phyloP scores from a whole-genome alignment of 345 rosid genomes.

The Citrus hindsii region DNA sequence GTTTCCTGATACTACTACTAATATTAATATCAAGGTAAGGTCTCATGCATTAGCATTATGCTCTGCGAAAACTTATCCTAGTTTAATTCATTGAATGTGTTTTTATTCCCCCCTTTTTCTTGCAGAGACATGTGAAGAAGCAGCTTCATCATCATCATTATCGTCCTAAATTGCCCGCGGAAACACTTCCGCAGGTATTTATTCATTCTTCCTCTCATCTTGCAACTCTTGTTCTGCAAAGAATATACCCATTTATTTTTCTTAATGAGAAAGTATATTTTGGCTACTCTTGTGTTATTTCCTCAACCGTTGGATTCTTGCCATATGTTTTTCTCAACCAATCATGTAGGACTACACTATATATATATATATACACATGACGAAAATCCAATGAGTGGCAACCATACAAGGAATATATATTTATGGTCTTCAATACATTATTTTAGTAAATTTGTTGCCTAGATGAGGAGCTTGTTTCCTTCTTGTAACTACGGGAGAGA shows the following conservation, averaged over 20 bases:
- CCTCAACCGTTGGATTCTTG: too few species aligned
- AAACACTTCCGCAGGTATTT: constrained; percentile 20
- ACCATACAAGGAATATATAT: too few species aligned
- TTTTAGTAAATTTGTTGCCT: neutral
- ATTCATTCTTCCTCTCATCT: neutral
- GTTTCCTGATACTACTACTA: constrained; percentile 27
- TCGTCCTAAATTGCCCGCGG: constrained; percentile 19
- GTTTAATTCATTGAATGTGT: constrained; percentile 1
- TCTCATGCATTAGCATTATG: constrained; percentile 10
- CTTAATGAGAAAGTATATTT: too few species aligned
- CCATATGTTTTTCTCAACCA: too few species aligned
- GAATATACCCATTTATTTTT: neutral
- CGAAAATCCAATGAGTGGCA: too few species aligned
- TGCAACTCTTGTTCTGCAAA: neutral
- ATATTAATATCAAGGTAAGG: constrained; percentile 18
- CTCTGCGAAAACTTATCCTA: neutral
- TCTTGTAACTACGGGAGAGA: neutral
- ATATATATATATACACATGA: too few species aligned
- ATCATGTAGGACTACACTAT: too few species aligned
- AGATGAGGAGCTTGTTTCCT: neutral
- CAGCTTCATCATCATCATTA: neutral
- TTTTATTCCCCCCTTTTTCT: neutral
- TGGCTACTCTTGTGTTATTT: too few species aligned
- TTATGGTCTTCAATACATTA: too few species aligned
- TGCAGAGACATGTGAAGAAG: constrained; percentile 18